Evolutionary conservation across 2,329 filamentous ascomycete species (phyloP), one percentile per base, ranked within the genome.

Genomic region (Curvularia verruculosa): DNA sequence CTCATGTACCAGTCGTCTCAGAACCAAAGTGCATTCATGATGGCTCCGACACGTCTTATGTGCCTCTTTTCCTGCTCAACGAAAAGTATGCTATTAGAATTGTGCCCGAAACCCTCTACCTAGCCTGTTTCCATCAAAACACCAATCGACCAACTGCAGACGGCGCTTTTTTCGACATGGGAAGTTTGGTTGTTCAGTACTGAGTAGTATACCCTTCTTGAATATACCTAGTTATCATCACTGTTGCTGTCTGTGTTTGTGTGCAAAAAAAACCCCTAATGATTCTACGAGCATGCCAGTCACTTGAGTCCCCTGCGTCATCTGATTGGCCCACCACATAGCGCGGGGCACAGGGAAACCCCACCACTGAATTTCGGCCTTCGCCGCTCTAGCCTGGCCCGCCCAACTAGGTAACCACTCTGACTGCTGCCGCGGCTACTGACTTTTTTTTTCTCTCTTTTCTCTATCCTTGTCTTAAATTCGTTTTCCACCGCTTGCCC

Each of bases 331-430:
- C 24, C 31, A 40, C 15, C 7, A 19, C 19, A 49, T 10, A 49
- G 29, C 47, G 54, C 49, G 49, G 43, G 44, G 54, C 54, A 53
- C 49, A 36, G 36, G 49, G 39, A 54, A 29, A 19, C 24, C 54
- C 54, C 54, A 54, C 54, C 50, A 48, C 48, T 5, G 49, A 57
- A 49, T 54, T 57, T 57, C 54, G 54, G 54, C 44, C 43, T 39
- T 44, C 54, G 54, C 54, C 54, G 54, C 54, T 49, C 49, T 49
- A 49, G 45, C 54, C 54, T 54, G 48, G 50, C 54, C 54, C 47
- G 48, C 54, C 46, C 39, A 54, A 57, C 49, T 53, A 57, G 50
- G 49, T 54, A 53, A 57, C 50, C 50, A 57, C 44, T 45, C 49
- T 23, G 37, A 57, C 54, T 39, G 39, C 54, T 57, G 39, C 54